phyloP scores from a whole-genome alignment of 1,139 yeast species.

The Candida sanyaensis region DNA sequence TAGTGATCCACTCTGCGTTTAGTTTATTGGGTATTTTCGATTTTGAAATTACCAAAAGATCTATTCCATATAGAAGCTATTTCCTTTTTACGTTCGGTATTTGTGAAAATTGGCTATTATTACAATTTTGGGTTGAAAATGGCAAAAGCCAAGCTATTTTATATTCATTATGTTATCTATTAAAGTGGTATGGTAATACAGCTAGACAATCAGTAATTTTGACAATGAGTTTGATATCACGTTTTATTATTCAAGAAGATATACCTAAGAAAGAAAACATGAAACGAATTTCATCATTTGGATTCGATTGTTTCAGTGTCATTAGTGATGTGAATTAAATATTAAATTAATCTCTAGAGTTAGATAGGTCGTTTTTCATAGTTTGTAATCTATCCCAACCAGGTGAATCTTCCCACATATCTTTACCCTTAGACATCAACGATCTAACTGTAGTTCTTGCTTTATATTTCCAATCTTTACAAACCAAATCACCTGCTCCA shows the following conservation, averaged over 20 bases:
- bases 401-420: slow-evolving; percentile 75
- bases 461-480: slow-evolving; percentile 90
- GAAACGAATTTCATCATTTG: slow-evolving; percentile 23
- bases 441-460: slow-evolving; percentile 72
- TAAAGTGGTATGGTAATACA: slow-evolving; percentile 11
- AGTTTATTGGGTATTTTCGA: slow-evolving; percentile 9
- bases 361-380: slow-evolving; percentile 47
- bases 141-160: slow-evolving; percentile 8
- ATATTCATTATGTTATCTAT: slow-evolving; percentile 12
- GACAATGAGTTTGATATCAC: not conserved
- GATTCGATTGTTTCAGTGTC: slow-evolving; percentile 30
- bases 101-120: slow-evolving; percentile 11
- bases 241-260: not conserved
- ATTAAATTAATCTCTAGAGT: slow-evolving; percentile 9
- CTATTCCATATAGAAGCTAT: slow-evolving; percentile 2
- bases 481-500: slow-evolving; percentile 81
- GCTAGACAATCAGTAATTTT: slow-evolving; percentile 4
- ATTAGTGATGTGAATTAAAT: slow-evolving; percentile 23
- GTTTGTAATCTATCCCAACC: slow-evolving; percentile 71
- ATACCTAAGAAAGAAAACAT: not conserved
- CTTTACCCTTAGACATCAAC: slow-evolving; percentile 76
- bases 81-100: slow-evolving; percentile 11
- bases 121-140: slow-evolving; percentile 13
- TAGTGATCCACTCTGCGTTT: slow-evolving; percentile 10
- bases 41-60: slow-evolving; percentile 3